phyloP scores from a whole-genome alignment of 805 yeast genomes.

The Kuraishia molischiana region DNA sequence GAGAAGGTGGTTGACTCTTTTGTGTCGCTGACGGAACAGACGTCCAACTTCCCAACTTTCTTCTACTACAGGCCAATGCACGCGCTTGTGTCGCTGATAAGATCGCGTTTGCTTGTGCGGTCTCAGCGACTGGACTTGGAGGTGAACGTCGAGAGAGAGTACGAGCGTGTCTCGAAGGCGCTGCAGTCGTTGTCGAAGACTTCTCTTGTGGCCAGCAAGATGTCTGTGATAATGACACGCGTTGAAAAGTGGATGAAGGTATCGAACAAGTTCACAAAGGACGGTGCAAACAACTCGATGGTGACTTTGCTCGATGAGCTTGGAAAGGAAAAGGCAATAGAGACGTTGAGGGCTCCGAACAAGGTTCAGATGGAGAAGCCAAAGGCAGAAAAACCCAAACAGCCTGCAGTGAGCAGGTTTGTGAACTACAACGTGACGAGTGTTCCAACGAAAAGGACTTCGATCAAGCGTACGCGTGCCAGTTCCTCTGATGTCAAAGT shows the following conservation, averaged over 20 bases:
- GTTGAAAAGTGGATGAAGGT: conserved; percentile 29
- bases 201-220: conserved; percentile 22
- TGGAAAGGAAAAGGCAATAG: conserved; percentile 37
- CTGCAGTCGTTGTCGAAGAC: conserved; percentile 12
- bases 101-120: conserved; percentile 34
- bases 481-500: not conserved
- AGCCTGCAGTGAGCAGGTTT: not conserved
- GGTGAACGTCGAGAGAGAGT: conserved; percentile 21
- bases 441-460: not conserved
- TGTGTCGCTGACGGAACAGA: conserved; percentile 26
- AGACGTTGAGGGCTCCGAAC: conserved; percentile 15
- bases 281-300: conserved; percentile 49
- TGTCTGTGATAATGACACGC: conserved; percentile 23
- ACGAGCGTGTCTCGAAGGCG: conserved; percentile 15
- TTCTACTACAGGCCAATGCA: conserved; percentile 45
- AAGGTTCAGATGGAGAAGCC: not conserved
- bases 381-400: not conserved
- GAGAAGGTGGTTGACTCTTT: conserved; percentile 37
- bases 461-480: no score
- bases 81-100: conserved; percentile 36
- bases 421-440: not conserved
- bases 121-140: conserved; percentile 26
- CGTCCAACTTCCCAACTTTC: conserved; percentile 36
- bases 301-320: conserved; percentile 42
- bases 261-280: conserved; percentile 26